These are phyloP conservation scores for Lecanoromycetidae sp. DNA, from an alignment of 2,329 filamentous ascomycete species.

Conservation along the genomic window DNA sequence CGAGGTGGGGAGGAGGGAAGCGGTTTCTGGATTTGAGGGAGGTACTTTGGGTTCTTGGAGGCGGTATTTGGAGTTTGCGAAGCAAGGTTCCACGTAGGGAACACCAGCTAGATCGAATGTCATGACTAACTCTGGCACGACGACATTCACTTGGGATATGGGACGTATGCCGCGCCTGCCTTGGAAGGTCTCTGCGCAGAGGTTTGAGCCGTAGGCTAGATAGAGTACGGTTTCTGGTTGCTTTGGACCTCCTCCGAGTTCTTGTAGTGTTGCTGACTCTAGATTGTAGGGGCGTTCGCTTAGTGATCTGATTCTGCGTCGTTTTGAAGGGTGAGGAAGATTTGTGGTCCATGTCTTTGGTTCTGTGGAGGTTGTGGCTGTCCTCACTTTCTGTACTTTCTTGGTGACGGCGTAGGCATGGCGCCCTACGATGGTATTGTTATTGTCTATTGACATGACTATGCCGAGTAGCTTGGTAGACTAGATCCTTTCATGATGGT, in stretches of 20 bases:
- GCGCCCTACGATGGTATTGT: neutral
- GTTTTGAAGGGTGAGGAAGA: conserved; percentile 1
- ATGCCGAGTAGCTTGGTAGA: neutral
- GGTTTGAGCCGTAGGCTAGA: conserved; percentile 85
- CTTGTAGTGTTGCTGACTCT: neutral
- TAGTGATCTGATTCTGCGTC: neutral
- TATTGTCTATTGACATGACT: neutral
- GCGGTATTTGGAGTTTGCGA: conserved; percentile 64
- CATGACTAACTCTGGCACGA: conserved; percentile 63
- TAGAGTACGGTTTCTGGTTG: conserved; percentile 52
- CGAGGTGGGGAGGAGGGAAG: conserved; percentile 20
- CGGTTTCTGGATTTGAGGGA: conserved; percentile 24
- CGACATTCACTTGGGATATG: conserved; percentile 67
- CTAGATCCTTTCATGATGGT: too few relatives aligned
- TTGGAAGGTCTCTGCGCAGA: conserved; percentile 67
- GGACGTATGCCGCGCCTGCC: conserved; percentile 68
- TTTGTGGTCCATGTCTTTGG: neutral
- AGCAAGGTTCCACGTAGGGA: conserved; percentile 82
- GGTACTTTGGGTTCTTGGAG: neutral
- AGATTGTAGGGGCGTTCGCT: conserved; percentile 1
- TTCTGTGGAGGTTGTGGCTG: neutral
- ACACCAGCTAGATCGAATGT: conserved; percentile 78
- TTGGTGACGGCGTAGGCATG: neutral
- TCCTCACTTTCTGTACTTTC: neutral
- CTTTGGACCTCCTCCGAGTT: conserved; percentile 2